Evolutionary conservation across 169 alveolate species (phyloP).

Genomic region (Babesia ovis): DNA sequence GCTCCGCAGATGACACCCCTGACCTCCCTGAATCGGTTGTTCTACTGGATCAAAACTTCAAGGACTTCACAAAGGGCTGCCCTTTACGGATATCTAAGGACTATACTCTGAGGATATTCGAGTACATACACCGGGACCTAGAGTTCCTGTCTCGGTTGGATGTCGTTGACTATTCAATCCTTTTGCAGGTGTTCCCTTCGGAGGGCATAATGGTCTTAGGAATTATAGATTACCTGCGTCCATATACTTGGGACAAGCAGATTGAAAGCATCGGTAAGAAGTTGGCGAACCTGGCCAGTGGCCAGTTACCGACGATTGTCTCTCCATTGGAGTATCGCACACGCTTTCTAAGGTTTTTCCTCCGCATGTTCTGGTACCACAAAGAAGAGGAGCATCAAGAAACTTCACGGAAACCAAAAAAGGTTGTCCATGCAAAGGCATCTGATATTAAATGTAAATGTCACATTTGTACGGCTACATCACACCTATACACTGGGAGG

Average conservation of each 20-base stretch:
- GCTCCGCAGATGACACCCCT: not conserved
- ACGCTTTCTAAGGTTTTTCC: conserved; percentile 42
- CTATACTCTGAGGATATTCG: not conserved
- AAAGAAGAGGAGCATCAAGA: not conserved
- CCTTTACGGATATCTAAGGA: conserved; percentile 42
- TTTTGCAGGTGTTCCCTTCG: conserved; percentile 51
- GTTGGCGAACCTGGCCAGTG: conserved; percentile 63
- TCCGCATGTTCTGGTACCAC: conserved; percentile 15
- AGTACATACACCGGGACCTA: conserved; percentile 30
- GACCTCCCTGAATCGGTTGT: conserved; percentile 12
- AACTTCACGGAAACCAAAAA: not conserved
- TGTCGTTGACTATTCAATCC: conserved; percentile 66
- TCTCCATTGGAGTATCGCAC: conserved; percentile 62
- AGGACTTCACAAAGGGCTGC: conserved; percentile 62
- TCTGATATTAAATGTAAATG: conserved; percentile 11
- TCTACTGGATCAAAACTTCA: conserved; percentile 62
- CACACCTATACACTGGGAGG: conserved; percentile 1
- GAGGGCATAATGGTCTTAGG: conserved; percentile 46
- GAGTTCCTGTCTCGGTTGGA: conserved; percentile 50
- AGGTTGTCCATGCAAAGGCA: not conserved
- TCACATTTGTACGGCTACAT: conserved; percentile 1
- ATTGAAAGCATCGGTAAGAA: conserved; percentile 68
- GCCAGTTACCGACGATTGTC: conserved; percentile 65
- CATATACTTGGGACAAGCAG: conserved; percentile 73
- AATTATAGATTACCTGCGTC: conserved; percentile 62